phyloP scores from a whole-genome alignment of 257 asterid genomes.

The Solanum medicagineum region DNA sequence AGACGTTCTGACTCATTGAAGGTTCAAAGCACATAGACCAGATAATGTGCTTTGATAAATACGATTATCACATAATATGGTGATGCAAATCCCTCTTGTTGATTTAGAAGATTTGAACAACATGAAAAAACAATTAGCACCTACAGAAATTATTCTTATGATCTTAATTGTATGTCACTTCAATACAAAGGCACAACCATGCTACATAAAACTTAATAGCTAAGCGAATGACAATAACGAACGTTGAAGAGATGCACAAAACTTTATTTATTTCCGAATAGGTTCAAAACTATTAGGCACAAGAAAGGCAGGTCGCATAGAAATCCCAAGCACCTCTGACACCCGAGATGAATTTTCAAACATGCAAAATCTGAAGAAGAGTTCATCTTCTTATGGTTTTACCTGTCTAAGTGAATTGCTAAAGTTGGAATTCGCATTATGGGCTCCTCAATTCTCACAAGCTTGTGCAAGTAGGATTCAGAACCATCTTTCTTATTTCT shows the following conservation, averaged over 20 bases:
- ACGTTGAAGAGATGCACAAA: neutral
- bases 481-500: conserved; percentile 51
- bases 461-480: conserved; percentile 49
- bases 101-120: neutral
- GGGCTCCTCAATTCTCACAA: conserved; percentile 72
- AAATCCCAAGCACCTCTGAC: neutral
- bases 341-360: neutral
- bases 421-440: conserved; percentile 92
- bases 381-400: neutral
- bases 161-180: neutral
- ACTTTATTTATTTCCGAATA: neutral
- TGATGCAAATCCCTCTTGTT: neutral
- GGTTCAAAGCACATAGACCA: neutral
- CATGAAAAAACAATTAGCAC: neutral
- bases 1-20: neutral
- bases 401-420: conserved; percentile 98
- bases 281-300: neutral
- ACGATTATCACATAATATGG: neutral
- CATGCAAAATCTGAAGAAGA: neutral
- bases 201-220: neutral
- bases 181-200: neutral
- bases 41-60: neutral
- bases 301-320: neutral
- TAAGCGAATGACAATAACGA: neutral
- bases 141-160: neutral